Conservation (phyloP, 495 filamentous ascomycete genomes). For the Neurospora sublineolata region DNA sequence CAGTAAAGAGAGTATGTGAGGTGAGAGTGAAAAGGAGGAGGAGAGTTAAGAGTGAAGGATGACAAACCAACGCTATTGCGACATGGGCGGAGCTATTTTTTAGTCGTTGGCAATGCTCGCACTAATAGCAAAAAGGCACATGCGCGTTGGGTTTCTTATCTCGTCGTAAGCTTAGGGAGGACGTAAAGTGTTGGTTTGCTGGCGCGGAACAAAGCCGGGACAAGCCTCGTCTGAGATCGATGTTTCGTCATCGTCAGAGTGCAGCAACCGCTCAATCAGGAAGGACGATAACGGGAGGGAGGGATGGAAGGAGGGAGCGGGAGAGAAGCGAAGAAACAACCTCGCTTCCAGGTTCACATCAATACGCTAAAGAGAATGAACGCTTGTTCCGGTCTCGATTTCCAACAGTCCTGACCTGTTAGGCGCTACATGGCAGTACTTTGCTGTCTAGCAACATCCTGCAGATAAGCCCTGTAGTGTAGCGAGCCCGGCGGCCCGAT, state of each 20-base stretch:
- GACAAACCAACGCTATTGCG: background rate
- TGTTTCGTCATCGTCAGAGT: background rate
- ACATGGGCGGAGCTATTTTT: background rate
- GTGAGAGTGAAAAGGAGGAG: background rate
- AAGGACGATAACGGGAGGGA: background rate
- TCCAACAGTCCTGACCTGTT: background rate
- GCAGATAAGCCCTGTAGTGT: background rate
- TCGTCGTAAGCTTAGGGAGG: background rate
- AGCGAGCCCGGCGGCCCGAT: background rate
- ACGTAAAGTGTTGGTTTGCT: background rate
- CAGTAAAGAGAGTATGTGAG: background rate
- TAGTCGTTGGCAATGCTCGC: background rate
- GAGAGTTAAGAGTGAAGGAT: background rate
- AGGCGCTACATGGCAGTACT: background rate
- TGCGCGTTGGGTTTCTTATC: background rate
- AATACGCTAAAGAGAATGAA: background rate
- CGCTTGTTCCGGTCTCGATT: background rate
- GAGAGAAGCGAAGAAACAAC: background rate
- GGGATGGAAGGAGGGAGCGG: background rate
- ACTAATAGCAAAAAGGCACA: background rate
- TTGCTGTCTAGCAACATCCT: background rate
- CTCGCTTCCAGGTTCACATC: background rate
- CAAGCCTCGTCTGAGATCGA: background rate
- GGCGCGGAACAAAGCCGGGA: background rate
- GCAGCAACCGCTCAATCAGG: background rate